Percentiles rank a stretch among this genome's conserved stretches.
Evolutionary conservation across 2,329 filamentous ascomycete genomes (phyloP).

Genomic region (Aspergillus sp.): DNA sequence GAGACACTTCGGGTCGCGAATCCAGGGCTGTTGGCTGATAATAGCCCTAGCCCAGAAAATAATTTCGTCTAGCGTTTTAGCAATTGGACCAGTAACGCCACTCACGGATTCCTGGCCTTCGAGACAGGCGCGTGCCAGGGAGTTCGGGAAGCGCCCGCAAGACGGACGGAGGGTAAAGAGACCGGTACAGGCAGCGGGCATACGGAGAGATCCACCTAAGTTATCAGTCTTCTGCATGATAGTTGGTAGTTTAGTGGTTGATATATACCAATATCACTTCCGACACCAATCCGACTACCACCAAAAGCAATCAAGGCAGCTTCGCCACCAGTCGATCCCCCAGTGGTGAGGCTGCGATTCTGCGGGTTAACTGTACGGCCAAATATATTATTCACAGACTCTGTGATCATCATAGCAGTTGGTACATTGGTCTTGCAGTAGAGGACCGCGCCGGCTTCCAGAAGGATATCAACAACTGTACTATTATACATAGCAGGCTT

Average conservation of each 20-base stretch:
- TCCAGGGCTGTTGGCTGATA: slow-evolving; percentile 55
- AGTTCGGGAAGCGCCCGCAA: slow-evolving; percentile 40
- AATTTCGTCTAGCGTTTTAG: slow-evolving; percentile 56
- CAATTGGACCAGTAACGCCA: slow-evolving; percentile 65
- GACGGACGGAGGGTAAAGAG: slow-evolving; percentile 42
- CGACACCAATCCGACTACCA: slow-evolving; percentile 32
- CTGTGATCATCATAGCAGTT: slow-evolving; percentile 45
- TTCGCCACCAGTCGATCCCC: slow-evolving; percentile 39
- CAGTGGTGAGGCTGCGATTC: slow-evolving; percentile 34
- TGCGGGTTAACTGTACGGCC: slow-evolving; percentile 41
- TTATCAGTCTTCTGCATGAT: not conserved
- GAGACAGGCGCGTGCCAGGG: slow-evolving; percentile 52
- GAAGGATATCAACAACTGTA: slow-evolving; percentile 39
- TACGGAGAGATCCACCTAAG: slow-evolving; percentile 38
- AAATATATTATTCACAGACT: slow-evolving; percentile 44
- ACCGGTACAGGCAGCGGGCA: slow-evolving; percentile 39
- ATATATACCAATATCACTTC: slow-evolving; percentile 39
- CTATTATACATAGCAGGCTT: slow-evolving; percentile 21
- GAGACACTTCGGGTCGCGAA: slow-evolving; percentile 55
- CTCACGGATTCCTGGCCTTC: slow-evolving; percentile 65
- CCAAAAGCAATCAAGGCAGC: slow-evolving; percentile 34
- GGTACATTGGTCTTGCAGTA: slow-evolving; percentile 44
- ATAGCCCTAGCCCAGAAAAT: slow-evolving; percentile 55
- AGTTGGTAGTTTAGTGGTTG: too few species aligned
- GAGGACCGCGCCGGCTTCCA: slow-evolving; percentile 42